phyloP scores from a whole-genome alignment of 2,329 filamentous ascomycete genomes.

The Volutella citrinella region DNA sequence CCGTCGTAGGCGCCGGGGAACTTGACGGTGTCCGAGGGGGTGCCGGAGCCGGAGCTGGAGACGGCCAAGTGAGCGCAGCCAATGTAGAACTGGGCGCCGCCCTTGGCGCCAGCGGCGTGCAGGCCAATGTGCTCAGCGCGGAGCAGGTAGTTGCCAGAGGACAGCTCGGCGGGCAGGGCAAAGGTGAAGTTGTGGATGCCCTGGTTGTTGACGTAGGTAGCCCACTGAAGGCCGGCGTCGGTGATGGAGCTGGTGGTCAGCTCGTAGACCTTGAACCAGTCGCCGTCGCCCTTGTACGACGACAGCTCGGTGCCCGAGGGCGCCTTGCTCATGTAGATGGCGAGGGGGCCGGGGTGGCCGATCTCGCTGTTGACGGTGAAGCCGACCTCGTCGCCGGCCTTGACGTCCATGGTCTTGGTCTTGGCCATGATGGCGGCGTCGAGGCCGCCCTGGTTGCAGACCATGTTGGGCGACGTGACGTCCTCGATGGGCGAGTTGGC shows the following conservation, averaged over 20 bases:
- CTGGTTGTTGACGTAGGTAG: constrained; percentile 25
- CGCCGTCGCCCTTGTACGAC: constrained; percentile 32
- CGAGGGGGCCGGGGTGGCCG: constrained; percentile 36
- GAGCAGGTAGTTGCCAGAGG: constrained; percentile 32
- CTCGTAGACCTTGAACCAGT: constrained; percentile 37
- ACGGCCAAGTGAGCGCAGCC: constrained; percentile 34
- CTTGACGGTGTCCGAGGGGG: constrained; percentile 26
- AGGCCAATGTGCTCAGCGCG: constrained; percentile 36
- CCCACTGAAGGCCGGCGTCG: constrained; percentile 30
- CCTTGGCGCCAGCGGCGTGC: constrained; percentile 28
- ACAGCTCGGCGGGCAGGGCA: constrained; percentile 25
- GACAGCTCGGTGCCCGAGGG: constrained; percentile 24
- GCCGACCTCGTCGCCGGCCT: constrained; percentile 39
- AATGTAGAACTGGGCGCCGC: constrained; percentile 37
- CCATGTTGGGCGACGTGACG: constrained; percentile 33
- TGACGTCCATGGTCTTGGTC: constrained; percentile 34
- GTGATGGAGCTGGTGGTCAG: constrained; percentile 28
- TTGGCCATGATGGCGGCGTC: constrained; percentile 34
- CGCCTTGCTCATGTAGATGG: constrained; percentile 36
- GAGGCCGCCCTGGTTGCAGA: constrained; percentile 38
- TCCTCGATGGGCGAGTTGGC: constrained; percentile 43
- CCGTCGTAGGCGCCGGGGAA: constrained; percentile 33
- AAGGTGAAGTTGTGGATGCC: constrained; percentile 35
- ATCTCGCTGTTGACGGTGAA: constrained; percentile 36
- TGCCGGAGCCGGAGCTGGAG: constrained; percentile 26